Conservation (phyloP, 1,139 yeast genomes). For the Geotrichum citri-aurantii region DNA sequence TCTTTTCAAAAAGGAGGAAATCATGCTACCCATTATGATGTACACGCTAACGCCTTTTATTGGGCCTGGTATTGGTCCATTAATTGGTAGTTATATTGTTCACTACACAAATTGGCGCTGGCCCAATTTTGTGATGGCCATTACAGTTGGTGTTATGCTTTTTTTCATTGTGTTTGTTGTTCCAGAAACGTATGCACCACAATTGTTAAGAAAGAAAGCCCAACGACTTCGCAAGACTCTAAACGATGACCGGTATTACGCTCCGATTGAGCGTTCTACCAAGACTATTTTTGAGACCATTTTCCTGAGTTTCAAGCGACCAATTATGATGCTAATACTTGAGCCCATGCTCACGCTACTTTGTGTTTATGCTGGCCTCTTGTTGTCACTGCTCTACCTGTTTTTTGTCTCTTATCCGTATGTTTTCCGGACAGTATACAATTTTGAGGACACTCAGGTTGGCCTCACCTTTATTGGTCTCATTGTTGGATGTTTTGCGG, state of each 20-base stretch:
- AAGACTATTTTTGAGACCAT: conserved; percentile 34
- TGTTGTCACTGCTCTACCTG: conserved; percentile 54
- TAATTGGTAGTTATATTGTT: conserved; percentile 61
- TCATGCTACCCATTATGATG: conserved; percentile 66
- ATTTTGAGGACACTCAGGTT: conserved; percentile 36
- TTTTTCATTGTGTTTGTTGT: conserved; percentile 42
- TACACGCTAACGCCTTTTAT: conserved; percentile 68
- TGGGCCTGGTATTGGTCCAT: conserved; percentile 72
- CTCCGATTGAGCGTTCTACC: conserved; percentile 42
- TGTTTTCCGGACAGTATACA: conserved; percentile 46
- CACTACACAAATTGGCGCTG: conserved; percentile 49
- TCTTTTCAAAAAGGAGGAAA: conserved; percentile 49
- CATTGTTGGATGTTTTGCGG: conserved; percentile 40
- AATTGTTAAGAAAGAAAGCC: conserved; percentile 55
- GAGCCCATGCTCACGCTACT: conserved; percentile 61
- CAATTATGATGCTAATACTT: conserved; percentile 46
- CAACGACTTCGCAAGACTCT: conserved; percentile 51
- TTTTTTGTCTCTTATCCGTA: conserved; percentile 62
- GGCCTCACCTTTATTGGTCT: conserved; percentile 54
- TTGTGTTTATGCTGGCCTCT: conserved; percentile 57
- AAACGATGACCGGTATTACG: conserved; percentile 48
- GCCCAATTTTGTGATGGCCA: conserved; percentile 62
- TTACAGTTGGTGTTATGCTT: conserved; percentile 59
- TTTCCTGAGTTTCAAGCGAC: conserved; percentile 45
- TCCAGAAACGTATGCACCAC: conserved; percentile 73